Evolutionary conservation across 2,329 filamentous ascomycete genomes (phyloP), one percentile per base, ranked within the genome.

Genomic region (Leptographium flavum): DNA sequence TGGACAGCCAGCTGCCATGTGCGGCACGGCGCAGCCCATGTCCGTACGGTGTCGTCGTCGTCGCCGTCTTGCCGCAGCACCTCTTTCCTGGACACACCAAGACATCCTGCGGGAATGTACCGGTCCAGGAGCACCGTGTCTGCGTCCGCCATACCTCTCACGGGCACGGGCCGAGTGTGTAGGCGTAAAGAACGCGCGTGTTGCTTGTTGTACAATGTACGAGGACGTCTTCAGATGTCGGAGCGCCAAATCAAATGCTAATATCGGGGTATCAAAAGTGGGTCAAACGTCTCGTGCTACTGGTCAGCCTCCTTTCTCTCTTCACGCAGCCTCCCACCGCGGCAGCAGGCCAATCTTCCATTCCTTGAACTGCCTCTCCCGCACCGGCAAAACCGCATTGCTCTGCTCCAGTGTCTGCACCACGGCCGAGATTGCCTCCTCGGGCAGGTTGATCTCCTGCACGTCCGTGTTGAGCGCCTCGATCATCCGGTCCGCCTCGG

Each of bases 311-410:
- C 11, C 31, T 14, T 6, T 21, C 9, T 21, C 30, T 15, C 3
- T 6, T 36, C 19, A 23, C 15, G 27, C 11, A 3, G 17, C 27
- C 38, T 43, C 39, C 60, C 72, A 79, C 48, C 71, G 64, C 50
- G 71, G 68, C 48, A 86, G 55, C 17, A 86, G 57, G 2, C 78
- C 79, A 5, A 86, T 76, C 23, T 70, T 69, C 81, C 81, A 87
- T n/a, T 70, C 73, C 55, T 74, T 68, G 52, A 83, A 82, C 25
- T 54, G 62, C 46, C 75, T 67, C 48, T 80, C 74, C 9, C 63
- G 63, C 0, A 52, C 56, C 2, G 81, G 81, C 9, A 86, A 56
- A 15, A 76, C 55, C 3, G 49, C 36, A 31, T 68, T 73, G 51
- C 71, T 78, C 8, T 55, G 55, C 11, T 63, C 56, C 23, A 87